These are phyloP conservation scores for Pelargonium nanum DNA, from an alignment of 345 rosid species.

Conservation along the genomic window DNA sequence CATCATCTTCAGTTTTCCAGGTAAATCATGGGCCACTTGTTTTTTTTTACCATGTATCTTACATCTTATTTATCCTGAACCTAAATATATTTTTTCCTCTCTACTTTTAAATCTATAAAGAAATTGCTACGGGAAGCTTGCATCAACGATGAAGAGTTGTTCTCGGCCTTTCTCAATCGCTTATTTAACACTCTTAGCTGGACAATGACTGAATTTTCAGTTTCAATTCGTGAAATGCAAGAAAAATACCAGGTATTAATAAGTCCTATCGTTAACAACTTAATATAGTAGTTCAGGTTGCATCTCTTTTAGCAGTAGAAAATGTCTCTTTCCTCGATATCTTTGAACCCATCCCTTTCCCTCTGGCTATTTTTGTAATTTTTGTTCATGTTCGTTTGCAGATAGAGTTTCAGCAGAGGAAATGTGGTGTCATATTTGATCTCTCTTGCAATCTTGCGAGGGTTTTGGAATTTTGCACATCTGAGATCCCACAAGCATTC, in stretches of 20 bases:
- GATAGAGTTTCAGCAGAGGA: constrained; percentile 76
- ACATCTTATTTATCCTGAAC: too few relatives aligned
- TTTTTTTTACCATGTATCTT: not conserved
- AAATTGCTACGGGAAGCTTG: constrained; percentile 75
- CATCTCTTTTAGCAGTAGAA: not conserved
- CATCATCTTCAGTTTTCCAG: constrained; percentile 76
- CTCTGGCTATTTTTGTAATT: not conserved
- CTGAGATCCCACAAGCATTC: constrained; percentile 73
- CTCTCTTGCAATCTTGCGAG: constrained; percentile 88
- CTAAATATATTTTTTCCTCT: constrained; percentile 5
- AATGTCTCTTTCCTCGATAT: too few relatives aligned
- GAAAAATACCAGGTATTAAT: constrained; percentile 86
- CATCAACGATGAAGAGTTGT: constrained; percentile 48
- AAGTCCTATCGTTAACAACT: too few relatives aligned
- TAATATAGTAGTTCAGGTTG: not conserved
- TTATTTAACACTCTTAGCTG: constrained; percentile 93
- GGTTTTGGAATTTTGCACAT: constrained; percentile 86
- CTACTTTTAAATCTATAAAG: constrained; percentile 23
- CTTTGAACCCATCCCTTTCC: not conserved
- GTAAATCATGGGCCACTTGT: constrained; percentile 24
- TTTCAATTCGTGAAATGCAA: constrained; percentile 90
- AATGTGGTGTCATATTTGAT: constrained; percentile 81
- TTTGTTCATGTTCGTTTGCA: constrained; percentile 33
- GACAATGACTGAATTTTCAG: constrained; percentile 96
- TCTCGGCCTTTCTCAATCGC: constrained; percentile 85